Evolutionary conservation across 345 rosid genomes (phyloP).

Genomic region (Toxicodendron radicans): DNA sequence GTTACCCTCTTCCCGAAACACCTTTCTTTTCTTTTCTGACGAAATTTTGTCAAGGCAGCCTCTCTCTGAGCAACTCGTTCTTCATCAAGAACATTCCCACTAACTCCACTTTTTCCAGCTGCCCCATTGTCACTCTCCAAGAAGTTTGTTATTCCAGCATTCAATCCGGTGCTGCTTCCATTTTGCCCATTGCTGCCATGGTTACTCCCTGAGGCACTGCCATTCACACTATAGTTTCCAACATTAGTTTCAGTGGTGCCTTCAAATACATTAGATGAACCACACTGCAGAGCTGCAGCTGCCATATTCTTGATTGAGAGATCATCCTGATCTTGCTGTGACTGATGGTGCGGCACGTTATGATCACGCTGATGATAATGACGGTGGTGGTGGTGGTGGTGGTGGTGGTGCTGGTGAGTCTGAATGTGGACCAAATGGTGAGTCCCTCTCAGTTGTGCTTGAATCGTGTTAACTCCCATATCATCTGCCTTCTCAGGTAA

Average conservation of each 20-base stretch:
- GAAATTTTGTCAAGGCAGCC: constrained; percentile 69
- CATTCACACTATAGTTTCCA: constrained; percentile 64
- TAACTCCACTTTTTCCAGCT: constrained; percentile 43
- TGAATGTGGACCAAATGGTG: constrained; percentile 35
- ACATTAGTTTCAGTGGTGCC: constrained; percentile 34
- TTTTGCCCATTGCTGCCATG: constrained; percentile 60
- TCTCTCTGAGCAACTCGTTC: constrained; percentile 49
- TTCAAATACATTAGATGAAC: constrained; percentile 46
- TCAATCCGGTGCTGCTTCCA: constrained; percentile 51
- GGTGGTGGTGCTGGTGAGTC: constrained; percentile 39
- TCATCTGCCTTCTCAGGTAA: constrained; percentile 31
- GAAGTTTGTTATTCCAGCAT: constrained; percentile 44
- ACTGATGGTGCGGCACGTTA: constrained; percentile 30
- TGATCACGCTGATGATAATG: constrained; percentile 35
- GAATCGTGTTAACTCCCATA: constrained; percentile 15
- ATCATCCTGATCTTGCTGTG: constrained; percentile 31
- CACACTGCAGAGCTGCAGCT: constrained; percentile 42
- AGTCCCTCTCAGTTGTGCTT: constrained; percentile 26
- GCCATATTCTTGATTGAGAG: constrained; percentile 35
- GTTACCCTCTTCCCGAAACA: constrained; percentile 76
- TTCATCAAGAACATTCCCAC: constrained; percentile 35
- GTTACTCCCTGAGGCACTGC: constrained; percentile 70
- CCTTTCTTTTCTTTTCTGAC: constrained; percentile 77
- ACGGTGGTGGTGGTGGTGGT: constrained; percentile 40
- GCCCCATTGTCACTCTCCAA: constrained; percentile 51